Evolutionary conservation across 345 rosid species (phyloP).

Genomic region (Brassica incana): DNA sequence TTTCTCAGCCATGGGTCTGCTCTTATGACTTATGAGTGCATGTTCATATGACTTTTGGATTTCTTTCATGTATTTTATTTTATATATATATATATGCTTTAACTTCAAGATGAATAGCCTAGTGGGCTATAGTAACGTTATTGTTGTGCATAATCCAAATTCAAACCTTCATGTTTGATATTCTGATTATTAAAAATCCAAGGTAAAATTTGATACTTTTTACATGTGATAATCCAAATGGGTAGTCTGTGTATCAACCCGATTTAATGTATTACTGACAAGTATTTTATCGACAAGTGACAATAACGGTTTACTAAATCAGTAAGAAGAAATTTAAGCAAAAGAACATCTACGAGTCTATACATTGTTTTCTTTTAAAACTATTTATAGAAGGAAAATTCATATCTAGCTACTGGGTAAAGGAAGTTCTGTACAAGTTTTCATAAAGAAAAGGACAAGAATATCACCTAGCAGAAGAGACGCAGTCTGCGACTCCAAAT

Average conservation of each 20-base stretch:
- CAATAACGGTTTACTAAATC: conserved; percentile 2
- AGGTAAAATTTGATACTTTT: neutral
- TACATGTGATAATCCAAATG: neutral
- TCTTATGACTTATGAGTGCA: too few relatives aligned
- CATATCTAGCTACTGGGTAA: neutral
- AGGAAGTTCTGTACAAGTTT: too few relatives aligned
- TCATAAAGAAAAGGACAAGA: conserved; percentile 13
- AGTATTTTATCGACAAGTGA: neutral
- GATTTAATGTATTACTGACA: neutral
- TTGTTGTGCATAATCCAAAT: neutral
- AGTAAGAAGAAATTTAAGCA: neutral
- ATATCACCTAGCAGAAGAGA: conserved; percentile 22
- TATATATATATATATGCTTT: neutral
- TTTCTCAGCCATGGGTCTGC: too few relatives aligned
- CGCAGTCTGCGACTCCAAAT: conserved; percentile 4
- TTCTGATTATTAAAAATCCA: neutral
- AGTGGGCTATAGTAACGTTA: neutral
- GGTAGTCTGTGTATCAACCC: neutral
- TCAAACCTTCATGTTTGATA: neutral
- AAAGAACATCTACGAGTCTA: neutral
- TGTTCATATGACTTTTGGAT: neutral
- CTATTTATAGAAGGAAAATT: neutral
- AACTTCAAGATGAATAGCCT: neutral
- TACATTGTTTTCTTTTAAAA: neutral
- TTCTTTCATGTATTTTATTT: neutral